phyloP scores from a whole-genome alignment of 805 yeast species.

The Metschnikowia bowlesiae region DNA sequence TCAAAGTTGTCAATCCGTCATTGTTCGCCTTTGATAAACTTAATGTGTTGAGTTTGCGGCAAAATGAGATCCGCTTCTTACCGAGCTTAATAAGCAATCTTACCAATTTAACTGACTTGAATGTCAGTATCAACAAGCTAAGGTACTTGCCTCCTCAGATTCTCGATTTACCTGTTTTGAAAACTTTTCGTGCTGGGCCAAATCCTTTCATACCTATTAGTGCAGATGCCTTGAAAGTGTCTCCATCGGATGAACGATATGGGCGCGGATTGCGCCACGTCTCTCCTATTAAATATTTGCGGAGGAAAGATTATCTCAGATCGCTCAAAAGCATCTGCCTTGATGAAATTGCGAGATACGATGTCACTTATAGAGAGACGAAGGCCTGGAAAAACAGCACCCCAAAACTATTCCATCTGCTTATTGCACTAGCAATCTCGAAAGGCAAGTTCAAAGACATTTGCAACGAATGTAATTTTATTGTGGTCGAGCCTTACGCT shows the following conservation, averaged over 20 bases:
- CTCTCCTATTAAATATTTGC: constrained; percentile 25
- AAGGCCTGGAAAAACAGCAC: constrained; percentile 48
- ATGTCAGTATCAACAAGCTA: constrained; percentile 49
- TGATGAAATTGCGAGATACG: constrained; percentile 46
- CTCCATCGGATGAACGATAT: neutral
- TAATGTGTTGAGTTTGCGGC: constrained; percentile 49
- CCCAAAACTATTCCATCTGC: constrained; percentile 41
- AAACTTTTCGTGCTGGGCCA: constrained; percentile 51
- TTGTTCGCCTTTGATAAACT: constrained; percentile 48
- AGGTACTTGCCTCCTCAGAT: constrained; percentile 51
- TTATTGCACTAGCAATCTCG: constrained; percentile 50
- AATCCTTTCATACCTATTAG: constrained; percentile 38
- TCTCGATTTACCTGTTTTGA: constrained; percentile 39
- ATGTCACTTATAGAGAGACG: constrained; percentile 52
- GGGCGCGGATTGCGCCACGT: constrained; percentile 11
- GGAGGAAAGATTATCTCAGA: constrained; percentile 28
- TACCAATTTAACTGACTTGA: constrained; percentile 43
- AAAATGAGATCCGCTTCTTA: constrained; percentile 29
- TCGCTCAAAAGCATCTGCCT: constrained; percentile 46
- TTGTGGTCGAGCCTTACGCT: constrained; percentile 54
- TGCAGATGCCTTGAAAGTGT: constrained; percentile 21
- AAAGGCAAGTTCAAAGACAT: constrained; percentile 48
- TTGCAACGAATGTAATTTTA: constrained; percentile 47
- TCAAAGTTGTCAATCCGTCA: constrained; percentile 45
- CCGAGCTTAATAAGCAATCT: constrained; percentile 20